Evolutionary conservation across 2,329 filamentous ascomycete species (phyloP), one percentile per base, ranked within the genome.

Genomic region (Uncinocarpus reesii): DNA sequence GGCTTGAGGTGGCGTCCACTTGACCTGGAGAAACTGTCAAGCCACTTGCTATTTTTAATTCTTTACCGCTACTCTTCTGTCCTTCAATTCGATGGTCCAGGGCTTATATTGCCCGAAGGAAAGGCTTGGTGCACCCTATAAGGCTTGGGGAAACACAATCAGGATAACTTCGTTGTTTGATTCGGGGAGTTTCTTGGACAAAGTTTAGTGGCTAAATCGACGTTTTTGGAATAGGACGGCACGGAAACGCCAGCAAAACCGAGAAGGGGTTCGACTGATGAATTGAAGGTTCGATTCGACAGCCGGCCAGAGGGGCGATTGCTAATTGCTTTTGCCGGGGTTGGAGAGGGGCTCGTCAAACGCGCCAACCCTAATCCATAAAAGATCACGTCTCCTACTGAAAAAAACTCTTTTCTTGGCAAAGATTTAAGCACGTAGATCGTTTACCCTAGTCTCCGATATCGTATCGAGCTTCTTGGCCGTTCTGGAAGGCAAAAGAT

Each of bases 361-460:
- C 7, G 13, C 11, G 15, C 15, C 11, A 26, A 16, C 28, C 24
- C 6, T 23, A 37, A 36, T 2, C 21, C 13, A 20, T 45, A 36
- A 35, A 24, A 15, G 3, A 6, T 15, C 6, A 7, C 10, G 16
- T 21, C 21, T 23, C 15, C 43, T 34, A 38, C 42, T 11, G 24
- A 5, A 18, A 37, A 15, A 13, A 34, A 31, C 24, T 23, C 16
- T 45, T 15, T 24, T 46, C 4, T 23, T 13, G 11, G 7, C 26
- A 34, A 24, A 40, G n/a, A 18, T 24, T 10, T 32, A 24, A 24
- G 1, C 6, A 41, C 41, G 45, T 13, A 18, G 28, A 18, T 36
- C 42, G 26, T 36, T 26, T 4, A 40, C 15, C 26, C 35, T 28
- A 3, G 36, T 40, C 28, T 40, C 36, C 45, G 45, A 41, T 47